These are phyloP conservation scores for Penicillium ucsense DNA, from an alignment of 495 filamentous ascomycete species.

Conservation along the genomic window DNA sequence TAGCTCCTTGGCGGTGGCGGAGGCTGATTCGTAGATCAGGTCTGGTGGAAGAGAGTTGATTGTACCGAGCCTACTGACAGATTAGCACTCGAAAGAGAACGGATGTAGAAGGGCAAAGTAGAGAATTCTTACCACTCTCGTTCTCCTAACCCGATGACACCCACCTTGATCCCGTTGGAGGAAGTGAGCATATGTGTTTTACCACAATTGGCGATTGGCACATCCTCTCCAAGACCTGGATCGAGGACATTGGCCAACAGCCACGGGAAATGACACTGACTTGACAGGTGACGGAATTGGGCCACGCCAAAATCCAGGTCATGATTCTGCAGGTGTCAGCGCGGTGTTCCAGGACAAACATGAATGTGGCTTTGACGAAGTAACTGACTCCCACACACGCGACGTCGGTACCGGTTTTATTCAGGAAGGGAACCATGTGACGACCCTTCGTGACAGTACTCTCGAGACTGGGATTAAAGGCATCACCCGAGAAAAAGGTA, in stretches of 20 bases:
- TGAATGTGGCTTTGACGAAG: not conserved
- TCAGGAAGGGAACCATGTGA: constrained; percentile 86
- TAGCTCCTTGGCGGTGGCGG: constrained; percentile 57
- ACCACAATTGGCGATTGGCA: constrained; percentile 59
- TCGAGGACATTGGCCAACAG: constrained; percentile 78
- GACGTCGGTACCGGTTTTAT: constrained; percentile 62
- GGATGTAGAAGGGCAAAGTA: not conserved
- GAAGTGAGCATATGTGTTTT: constrained; percentile 63
- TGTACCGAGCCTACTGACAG: constrained; percentile 58
- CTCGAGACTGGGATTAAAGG: constrained; percentile 83
- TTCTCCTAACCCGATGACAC: constrained; percentile 76
- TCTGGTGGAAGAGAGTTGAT: constrained; percentile 77
- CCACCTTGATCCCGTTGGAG: constrained; percentile 77
- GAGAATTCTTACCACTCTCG: constrained; percentile 43
- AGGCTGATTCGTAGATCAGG: constrained; percentile 70
- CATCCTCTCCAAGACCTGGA: constrained; percentile 58
- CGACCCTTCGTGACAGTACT: constrained; percentile 76
- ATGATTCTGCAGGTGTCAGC: constrained; percentile 53
- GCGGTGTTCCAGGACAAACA: not conserved
- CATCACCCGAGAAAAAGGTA: constrained; percentile 86
- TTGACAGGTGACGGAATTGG: constrained; percentile 63
- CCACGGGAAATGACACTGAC: constrained; percentile 79
- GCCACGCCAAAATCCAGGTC: constrained; percentile 88
- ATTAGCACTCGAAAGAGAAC: not conserved
- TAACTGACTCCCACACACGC: constrained; percentile 67